Conservation (phyloP, 768 basidiomycete species). For the Mycena vitilis region DNA sequence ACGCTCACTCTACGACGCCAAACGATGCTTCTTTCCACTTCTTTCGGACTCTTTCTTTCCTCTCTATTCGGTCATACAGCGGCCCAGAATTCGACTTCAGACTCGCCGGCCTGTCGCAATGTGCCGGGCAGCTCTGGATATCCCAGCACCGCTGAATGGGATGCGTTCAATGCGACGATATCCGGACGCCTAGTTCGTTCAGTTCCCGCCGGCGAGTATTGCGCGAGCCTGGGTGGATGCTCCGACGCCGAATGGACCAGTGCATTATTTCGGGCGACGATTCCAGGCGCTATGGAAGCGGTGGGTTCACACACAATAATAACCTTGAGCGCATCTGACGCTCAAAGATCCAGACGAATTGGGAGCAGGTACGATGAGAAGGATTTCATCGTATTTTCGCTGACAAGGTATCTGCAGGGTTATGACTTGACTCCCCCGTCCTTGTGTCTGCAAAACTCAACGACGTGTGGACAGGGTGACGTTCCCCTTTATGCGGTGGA, state of each 20-base stretch:
- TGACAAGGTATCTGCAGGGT: constrained; percentile 3
- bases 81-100: neutral
- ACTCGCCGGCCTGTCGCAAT: constrained; percentile 20
- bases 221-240: constrained; percentile 25
- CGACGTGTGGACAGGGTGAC: constrained; percentile 56
- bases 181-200: constrained; percentile 28
- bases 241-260: constrained; percentile 34
- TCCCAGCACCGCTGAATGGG: constrained; percentile 22
- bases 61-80: neutral
- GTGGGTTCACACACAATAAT: neutral
- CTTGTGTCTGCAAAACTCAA: constrained; percentile 24
- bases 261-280: constrained; percentile 20
- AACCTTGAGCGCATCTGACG: no score
- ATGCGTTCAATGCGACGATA: constrained; percentile 22
- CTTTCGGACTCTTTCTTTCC: neutral
- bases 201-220: constrained; percentile 29
- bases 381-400: neutral
- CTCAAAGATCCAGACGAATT: constrained; percentile 6
- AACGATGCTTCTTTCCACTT: no score
- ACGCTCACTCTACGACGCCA: no score
- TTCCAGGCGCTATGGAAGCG: constrained; percentile 33
- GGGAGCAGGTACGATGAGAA: constrained; percentile 22
- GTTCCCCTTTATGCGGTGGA: constrained; percentile 56
- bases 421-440: constrained; percentile 28
- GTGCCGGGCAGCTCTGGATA: constrained; percentile 29